Evolutionary conservation across 768 basidiomycete species (phyloP).

Genomic region (Trametes elegans): DNA sequence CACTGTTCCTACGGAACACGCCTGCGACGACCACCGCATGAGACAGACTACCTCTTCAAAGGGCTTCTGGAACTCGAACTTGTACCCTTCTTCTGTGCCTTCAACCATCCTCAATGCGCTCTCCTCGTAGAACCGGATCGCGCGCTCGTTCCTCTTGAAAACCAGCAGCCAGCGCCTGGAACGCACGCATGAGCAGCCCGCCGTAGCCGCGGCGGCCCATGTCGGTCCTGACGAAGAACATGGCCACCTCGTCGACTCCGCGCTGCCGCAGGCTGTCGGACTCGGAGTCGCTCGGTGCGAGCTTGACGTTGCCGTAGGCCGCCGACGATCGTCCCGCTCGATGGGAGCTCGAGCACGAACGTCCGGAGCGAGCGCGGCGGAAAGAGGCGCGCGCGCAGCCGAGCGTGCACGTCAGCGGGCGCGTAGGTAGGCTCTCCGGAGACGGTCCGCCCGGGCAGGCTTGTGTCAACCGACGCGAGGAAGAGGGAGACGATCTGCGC

Average conservation of each 20-base stretch:
- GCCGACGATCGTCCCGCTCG: constrained; percentile 1
- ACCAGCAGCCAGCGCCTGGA: neutral
- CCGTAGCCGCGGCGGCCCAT: constrained; percentile 2
- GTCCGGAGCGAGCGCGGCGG: neutral
- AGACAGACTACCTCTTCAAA: neutral
- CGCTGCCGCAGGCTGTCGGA: neutral
- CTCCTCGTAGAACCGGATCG: constrained; percentile 4
- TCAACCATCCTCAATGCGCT: neutral
- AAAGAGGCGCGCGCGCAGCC: constrained; percentile 2
- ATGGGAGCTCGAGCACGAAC: constrained; percentile 1
- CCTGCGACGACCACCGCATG: neutral
- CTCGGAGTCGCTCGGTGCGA: neutral
- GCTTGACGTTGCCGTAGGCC: constrained; percentile 8
- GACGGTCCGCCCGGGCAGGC: neutral
- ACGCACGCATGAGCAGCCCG: constrained; percentile 2
- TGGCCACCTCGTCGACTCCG: constrained; percentile 9
- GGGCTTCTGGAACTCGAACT: neutral
- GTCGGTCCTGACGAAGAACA: constrained; percentile 8
- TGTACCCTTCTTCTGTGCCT: neutral
- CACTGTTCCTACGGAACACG: neutral
- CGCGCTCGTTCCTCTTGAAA: constrained; percentile 7
- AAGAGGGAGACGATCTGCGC: constrained; percentile 2
- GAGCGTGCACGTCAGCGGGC: neutral
- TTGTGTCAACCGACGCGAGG: neutral
- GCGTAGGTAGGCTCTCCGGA: neutral